These are phyloP conservation scores for Mycosphaerelloides madeirae DNA, from an alignment of 2,329 filamentous ascomycete genomes.

Conservation along the genomic window DNA sequence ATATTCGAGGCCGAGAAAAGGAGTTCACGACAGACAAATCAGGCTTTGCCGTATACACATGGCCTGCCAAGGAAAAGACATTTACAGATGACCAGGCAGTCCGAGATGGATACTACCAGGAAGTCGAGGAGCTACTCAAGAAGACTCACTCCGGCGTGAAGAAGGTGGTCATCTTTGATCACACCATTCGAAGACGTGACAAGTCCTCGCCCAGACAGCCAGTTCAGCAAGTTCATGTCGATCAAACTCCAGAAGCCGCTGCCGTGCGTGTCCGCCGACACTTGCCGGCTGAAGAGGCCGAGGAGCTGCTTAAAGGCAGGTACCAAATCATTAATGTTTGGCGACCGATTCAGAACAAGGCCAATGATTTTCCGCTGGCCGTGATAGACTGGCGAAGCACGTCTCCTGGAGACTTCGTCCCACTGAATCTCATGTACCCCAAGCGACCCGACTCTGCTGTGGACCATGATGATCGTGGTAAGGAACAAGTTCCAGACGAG, in stretches of 20 bases:
- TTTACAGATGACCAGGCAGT: slow-evolving; percentile 56
- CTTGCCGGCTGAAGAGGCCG: slow-evolving; percentile 51
- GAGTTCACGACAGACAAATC: slow-evolving; percentile 54
- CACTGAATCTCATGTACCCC: slow-evolving; percentile 61
- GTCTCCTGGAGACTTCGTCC: slow-evolving; percentile 53
- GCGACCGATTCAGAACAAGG: slow-evolving; percentile 60
- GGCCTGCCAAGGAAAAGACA: slow-evolving; percentile 49
- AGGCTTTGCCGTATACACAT: slow-evolving; percentile 54
- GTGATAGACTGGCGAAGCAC: slow-evolving; percentile 63
- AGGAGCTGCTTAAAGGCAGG: slow-evolving; percentile 53
- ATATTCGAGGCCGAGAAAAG: slow-evolving; percentile 50
- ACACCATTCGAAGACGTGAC: slow-evolving; percentile 59
- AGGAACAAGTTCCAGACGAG: slow-evolving; percentile 53
- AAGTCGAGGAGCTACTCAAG: slow-evolving; percentile 56
- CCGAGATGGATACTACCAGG: slow-evolving; percentile 55
- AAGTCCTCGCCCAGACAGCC: slow-evolving; percentile 57
- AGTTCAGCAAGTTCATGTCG: slow-evolving; percentile 66
- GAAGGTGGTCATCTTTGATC: slow-evolving; percentile 66
- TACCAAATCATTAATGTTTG: slow-evolving; percentile 69
- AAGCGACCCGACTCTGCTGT: slow-evolving; percentile 35
- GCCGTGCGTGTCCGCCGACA: slow-evolving; percentile 59
- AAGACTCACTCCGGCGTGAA: slow-evolving; percentile 52
- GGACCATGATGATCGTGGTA: slow-evolving; percentile 52
- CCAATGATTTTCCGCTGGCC: slow-evolving; percentile 63
- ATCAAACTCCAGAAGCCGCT: slow-evolving; percentile 63